These are phyloP conservation scores for Catunica adiposa DNA, from an alignment of 2,329 filamentous ascomycete genomes.

Conservation along the genomic window DNA sequence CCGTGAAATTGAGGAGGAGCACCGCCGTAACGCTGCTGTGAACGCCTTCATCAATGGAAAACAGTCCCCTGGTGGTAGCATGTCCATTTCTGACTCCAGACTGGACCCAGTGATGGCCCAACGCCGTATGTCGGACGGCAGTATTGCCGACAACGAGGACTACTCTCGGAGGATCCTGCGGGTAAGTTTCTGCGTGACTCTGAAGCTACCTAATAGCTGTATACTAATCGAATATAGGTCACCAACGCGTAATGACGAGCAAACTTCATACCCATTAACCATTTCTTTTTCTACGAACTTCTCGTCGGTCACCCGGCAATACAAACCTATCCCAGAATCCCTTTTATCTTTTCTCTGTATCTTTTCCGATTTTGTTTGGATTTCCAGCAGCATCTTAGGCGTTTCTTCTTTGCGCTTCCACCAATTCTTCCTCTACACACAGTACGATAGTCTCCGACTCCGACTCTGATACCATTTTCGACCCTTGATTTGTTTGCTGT, in stretches of 20 bases:
- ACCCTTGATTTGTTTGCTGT: constrained; percentile 1
- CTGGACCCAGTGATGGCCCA: constrained; percentile 76
- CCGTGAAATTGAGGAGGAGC: constrained; percentile 65
- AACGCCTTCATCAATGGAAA: constrained; percentile 55
- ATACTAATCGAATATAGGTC: constrained; percentile 26
- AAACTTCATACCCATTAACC: background rate
- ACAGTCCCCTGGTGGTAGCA: constrained; percentile 44
- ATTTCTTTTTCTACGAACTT: constrained; percentile 10
- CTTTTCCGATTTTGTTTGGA: constrained; percentile 12
- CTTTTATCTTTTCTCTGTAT: constrained; percentile 11
- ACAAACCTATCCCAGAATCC: background rate
- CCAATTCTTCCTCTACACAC: background rate
- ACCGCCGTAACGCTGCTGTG: constrained; percentile 63
- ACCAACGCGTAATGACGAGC: constrained; percentile 36
- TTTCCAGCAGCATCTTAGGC: constrained; percentile 13
- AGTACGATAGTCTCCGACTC: background rate
- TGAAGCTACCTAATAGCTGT: too few species aligned
- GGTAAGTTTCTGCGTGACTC: constrained; percentile 36
- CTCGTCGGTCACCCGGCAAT: constrained; percentile 7
- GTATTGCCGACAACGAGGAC: constrained; percentile 92
- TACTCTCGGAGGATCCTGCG: constrained; percentile 92
- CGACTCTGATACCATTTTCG: background rate
- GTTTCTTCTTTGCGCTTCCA: constrained; percentile 1
- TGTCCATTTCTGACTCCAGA: constrained; percentile 65
- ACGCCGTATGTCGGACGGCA: constrained; percentile 77